Percentiles rank a stretch among this genome's conserved stretches.
phyloP scores from a whole-genome alignment of 257 asterid species.

The Nicotiana sylvestris region DNA sequence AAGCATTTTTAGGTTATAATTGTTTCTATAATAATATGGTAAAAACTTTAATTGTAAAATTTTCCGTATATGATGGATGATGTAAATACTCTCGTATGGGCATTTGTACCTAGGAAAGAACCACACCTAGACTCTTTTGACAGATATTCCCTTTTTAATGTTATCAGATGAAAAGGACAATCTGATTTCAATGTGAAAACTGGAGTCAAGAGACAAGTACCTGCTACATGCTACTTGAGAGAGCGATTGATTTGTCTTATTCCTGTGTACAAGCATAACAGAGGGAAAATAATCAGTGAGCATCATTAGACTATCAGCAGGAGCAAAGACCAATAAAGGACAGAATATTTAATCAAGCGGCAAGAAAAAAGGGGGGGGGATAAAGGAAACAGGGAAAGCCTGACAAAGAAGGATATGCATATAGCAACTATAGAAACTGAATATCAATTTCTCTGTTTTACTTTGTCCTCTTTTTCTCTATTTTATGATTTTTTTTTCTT shows the following conservation, averaged over 20 bases:
- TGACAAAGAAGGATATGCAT: background rate
- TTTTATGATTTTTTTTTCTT: background rate
- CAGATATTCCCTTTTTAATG: background rate
- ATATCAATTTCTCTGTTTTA: background rate
- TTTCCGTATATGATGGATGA: background rate
- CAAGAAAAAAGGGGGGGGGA: background rate
- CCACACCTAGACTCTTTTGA: background rate
- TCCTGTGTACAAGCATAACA: conserved; percentile 6
- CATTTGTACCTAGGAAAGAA: background rate
- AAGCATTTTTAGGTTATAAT: background rate
- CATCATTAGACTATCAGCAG: background rate
- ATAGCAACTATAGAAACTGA: conserved; percentile 1
- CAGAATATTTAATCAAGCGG: background rate
- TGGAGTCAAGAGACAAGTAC: background rate
- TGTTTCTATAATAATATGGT: background rate
- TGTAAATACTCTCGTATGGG: background rate
- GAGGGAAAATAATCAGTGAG: background rate
- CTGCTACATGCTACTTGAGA: background rate
- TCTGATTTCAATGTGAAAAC: conserved; percentile 1
- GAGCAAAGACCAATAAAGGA: background rate
- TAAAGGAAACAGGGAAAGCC: background rate
- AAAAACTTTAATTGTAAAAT: background rate
- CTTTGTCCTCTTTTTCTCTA: background rate
- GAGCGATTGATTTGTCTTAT: background rate
- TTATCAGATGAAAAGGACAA: background rate